A percentile compares a stretch with the other conserved stretches of the same genome.
phyloP scores from a whole-genome alignment of 2,329 filamentous ascomycete genomes.

The Aurifilum marmelostoma region DNA sequence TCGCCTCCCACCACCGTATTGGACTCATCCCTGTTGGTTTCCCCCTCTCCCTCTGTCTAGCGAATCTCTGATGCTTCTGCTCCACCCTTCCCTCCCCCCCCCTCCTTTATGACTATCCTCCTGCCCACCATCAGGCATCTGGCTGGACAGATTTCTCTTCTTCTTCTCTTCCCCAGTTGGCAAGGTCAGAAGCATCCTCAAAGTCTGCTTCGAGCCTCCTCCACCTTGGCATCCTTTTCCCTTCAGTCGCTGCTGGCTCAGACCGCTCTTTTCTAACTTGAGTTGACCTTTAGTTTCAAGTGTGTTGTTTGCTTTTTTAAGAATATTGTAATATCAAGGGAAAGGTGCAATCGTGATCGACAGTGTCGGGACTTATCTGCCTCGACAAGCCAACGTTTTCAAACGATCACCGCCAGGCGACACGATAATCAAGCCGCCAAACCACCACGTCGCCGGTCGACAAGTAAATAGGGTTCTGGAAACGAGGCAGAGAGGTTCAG shows the following conservation, averaged over 20 bases:
- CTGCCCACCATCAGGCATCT: slow-evolving; percentile 32
- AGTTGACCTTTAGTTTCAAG: slow-evolving; percentile 37
- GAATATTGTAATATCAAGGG: slow-evolving; percentile 36
- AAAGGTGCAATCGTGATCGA: slow-evolving; percentile 21
- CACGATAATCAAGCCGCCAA: slow-evolving; percentile 32
- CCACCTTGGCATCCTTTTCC: slow-evolving; percentile 41
- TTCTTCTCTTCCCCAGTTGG: slow-evolving; percentile 38
- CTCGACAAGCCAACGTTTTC: slow-evolving; percentile 25
- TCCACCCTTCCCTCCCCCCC: too few species aligned
- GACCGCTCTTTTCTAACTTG: slow-evolving; percentile 52
- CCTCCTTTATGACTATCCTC: slow-evolving; percentile 45
- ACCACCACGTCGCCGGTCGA: slow-evolving; percentile 58
- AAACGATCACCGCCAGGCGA: slow-evolving; percentile 27
- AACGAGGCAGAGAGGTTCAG: slow-evolving; percentile 36
- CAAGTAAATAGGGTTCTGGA: slow-evolving; percentile 42
- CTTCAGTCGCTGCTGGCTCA: slow-evolving; percentile 64
- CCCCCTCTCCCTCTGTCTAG: slow-evolving; percentile 3
- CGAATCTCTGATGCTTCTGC: slow-evolving; percentile 16
- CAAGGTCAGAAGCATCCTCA: slow-evolving; percentile 49
- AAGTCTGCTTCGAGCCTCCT: slow-evolving; percentile 40
- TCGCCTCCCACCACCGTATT: slow-evolving; percentile 16
- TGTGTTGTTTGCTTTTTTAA: slow-evolving; percentile 21
- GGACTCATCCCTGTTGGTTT: slow-evolving; percentile 19
- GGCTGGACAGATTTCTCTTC: slow-evolving; percentile 33
- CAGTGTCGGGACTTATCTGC: slow-evolving; percentile 1